These are phyloP conservation scores for Ormosia emarginata DNA, from an alignment of 306 rosid species.

Conservation along the genomic window DNA sequence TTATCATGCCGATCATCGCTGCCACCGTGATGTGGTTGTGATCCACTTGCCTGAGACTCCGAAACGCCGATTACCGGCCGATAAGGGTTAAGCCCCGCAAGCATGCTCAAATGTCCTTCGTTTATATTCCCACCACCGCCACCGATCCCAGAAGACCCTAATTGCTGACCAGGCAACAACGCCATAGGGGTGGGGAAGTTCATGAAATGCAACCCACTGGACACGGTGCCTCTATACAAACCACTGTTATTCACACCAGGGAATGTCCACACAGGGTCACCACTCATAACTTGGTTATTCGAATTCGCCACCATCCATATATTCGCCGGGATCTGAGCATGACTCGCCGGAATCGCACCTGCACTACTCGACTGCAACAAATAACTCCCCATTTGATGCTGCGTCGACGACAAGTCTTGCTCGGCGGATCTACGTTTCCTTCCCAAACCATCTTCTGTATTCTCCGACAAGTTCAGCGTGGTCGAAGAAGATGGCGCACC, in stretches of 20 bases:
- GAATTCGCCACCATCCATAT: slow-evolving; percentile 76
- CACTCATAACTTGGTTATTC: slow-evolving; percentile 71
- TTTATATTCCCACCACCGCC: slow-evolving; percentile 30
- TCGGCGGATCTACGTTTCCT: slow-evolving; percentile 56
- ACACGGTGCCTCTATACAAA: slow-evolving; percentile 63
- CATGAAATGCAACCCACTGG: slow-evolving; percentile 80
- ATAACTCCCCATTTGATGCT: slow-evolving; percentile 61
- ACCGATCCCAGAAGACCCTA: slow-evolving; percentile 2
- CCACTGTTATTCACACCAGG: slow-evolving; percentile 61
- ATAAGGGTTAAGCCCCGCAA: slow-evolving; percentile 55
- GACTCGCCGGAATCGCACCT: slow-evolving; percentile 51
- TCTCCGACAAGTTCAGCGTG: slow-evolving; percentile 56
- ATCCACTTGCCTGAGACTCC: slow-evolving; percentile 57
- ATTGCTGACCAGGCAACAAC: slow-evolving; percentile 58
- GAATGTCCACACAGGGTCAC: slow-evolving; percentile 89
- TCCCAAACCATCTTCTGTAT: slow-evolving; percentile 51
- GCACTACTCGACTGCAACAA: slow-evolving; percentile 46
- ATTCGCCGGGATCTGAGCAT: slow-evolving; percentile 61
- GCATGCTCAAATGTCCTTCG: slow-evolving; percentile 58
- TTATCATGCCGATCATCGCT: slow-evolving; percentile 50
- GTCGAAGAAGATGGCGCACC: slow-evolving; percentile 28
- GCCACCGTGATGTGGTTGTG: slow-evolving; percentile 59
- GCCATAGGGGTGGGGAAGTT: slow-evolving; percentile 67
- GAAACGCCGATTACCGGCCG: slow-evolving; percentile 37
- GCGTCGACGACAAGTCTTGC: slow-evolving; percentile 48